A percentile compares a stretch with the other conserved stretches of the same genome.
These are phyloP conservation scores for Periconia sp. DNA, from an alignment of 2,329 filamentous ascomycete species.

Conservation along the genomic window DNA sequence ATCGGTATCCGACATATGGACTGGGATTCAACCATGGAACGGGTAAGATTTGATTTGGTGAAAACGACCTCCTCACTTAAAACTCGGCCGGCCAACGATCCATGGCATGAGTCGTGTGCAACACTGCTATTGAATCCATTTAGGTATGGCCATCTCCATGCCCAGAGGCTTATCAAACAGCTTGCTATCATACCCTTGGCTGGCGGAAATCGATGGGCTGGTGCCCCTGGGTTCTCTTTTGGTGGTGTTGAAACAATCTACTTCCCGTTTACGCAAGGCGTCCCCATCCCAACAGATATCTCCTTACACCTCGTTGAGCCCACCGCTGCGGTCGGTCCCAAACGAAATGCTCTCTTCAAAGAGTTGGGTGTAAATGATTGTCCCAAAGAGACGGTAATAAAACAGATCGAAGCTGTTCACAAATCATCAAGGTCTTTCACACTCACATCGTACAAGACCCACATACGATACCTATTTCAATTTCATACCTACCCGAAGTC, in stretches of 20 bases:
- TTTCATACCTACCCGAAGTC: constrained; percentile 1
- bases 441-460: no score
- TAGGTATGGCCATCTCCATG: no score
- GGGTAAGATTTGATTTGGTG: constrained; percentile 15
- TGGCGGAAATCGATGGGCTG: constrained; percentile 15
- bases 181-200: constrained; percentile 21
- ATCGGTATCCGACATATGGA: constrained; percentile 6
- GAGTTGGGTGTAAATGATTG: constrained; percentile 23
- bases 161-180: constrained; percentile 9
- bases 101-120: constrained; percentile 24
- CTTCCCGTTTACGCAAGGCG: constrained; percentile 14
- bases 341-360: constrained; percentile 16
- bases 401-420: constrained; percentile 11
- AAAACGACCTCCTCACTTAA: constrained; percentile 4
- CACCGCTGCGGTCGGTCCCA: constrained; percentile 7
- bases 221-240: constrained; percentile 7
- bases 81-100: constrained; percentile 3
- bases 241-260: constrained; percentile 15
- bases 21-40: constrained; percentile 5
- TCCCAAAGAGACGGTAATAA: constrained; percentile 12
- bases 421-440: no score
- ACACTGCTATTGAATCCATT: not conserved
- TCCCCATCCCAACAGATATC: constrained; percentile 16
- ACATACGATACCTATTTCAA: constrained; percentile 19
- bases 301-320: constrained; percentile 13